Evolutionary conservation across 768 basidiomycete species (phyloP), one percentile per base, ranked within the genome.

Genomic region (Auricularia sp.): DNA sequence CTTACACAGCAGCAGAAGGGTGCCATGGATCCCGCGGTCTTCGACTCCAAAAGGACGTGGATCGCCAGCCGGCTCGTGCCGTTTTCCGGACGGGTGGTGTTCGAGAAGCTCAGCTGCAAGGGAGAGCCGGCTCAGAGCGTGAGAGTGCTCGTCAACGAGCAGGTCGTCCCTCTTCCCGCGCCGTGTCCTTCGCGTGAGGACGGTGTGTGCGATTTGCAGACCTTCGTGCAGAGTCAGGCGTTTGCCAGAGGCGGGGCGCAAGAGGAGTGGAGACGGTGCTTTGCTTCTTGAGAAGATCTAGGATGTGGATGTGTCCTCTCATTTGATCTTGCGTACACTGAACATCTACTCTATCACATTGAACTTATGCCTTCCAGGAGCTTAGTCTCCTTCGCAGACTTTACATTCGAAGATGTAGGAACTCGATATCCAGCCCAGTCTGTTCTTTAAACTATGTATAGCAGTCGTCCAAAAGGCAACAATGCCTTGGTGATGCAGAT

Each of bases 81-180:
- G 0, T 95, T 95, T 73, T 82, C 84, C 10, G 86, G 78, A 29
- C 75, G 87, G 64, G 84, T 95, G 83, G 82, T 90, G 23, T 81
- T 85, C 3, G 93, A 96, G 77, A 81, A 81, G 69, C 62, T 95
- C 71, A 56, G 62, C 16, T 91, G 89, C 65, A 69, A 18, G 18
- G 70, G 70, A 16, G 63, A 67, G 39, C 53, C 63, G 4, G 74
- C 73, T 53, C 78, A 80, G 67, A 86, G 80, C 69, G 83, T 94
- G 34, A 78, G 92, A 67, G 78, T 94, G n/a, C 74, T 94, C 23
- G 85, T 94, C 64, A 88, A 92, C 66, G 88, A 93, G 67, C 86
- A 81, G 4, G 61, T 69, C 10, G 70, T 89, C 36, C 85, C 87
- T 71, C 81, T 84, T 0, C 70, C 88, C 42, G 76, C 74, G 60